Conservation (phyloP, 2,329 filamentous ascomycete genomes). For the Fusarium buxicola region DNA sequence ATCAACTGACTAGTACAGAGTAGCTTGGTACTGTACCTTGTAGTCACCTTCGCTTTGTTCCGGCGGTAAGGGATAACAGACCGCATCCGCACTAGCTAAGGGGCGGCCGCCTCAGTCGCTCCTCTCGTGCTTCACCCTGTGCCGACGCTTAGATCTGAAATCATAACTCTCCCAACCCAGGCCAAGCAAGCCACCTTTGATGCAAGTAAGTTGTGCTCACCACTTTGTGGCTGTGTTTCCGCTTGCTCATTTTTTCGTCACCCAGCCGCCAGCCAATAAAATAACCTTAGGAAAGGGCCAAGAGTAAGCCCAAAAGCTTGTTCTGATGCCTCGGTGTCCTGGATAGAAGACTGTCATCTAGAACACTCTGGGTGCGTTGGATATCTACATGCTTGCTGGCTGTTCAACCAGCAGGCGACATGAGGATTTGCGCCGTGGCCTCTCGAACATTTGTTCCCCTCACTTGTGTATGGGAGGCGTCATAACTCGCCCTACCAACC, state of each 20-base stretch:
- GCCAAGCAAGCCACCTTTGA: background rate
- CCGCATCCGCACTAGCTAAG: background rate
- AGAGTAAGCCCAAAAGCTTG: background rate
- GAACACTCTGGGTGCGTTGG: too few species aligned
- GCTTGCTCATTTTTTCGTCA: background rate
- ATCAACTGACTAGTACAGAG: too few species aligned
- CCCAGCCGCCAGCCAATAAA: background rate
- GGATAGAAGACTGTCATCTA: too few species aligned
- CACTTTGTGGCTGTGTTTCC: background rate
- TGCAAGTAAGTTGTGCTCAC: background rate
- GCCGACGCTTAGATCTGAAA: background rate
- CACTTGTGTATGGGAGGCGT: background rate
- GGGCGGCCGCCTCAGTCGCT: background rate
- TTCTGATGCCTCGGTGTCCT: too few species aligned
- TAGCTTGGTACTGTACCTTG: background rate
- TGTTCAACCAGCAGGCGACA: background rate
- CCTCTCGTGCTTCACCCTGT: background rate
- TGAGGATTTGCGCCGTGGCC: background rate
- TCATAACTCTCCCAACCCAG: background rate
- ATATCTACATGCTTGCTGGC: background rate
- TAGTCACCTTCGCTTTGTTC: background rate
- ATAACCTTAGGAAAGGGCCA: background rate
- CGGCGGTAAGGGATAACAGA: background rate
- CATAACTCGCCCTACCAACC: background rate
- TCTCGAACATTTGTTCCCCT: background rate